These are phyloP conservation scores for Tetradesmus obliquus DNA, from an alignment of 139 green algal species.

Conservation along the genomic window DNA sequence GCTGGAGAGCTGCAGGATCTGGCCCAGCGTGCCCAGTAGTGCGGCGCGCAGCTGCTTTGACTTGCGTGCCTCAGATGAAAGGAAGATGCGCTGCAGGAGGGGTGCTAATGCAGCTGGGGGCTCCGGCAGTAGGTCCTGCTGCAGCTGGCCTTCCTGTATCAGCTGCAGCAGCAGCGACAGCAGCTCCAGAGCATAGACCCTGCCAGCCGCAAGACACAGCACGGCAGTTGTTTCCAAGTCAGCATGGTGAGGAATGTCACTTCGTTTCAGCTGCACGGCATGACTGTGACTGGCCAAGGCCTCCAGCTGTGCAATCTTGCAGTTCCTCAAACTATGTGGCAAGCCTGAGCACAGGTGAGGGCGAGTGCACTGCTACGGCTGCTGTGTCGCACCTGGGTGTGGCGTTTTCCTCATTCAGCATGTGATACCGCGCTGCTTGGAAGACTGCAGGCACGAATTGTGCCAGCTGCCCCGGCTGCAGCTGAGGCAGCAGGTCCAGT, in stretches of 20 bases:
- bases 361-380: not conserved
- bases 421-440: constrained; percentile 4
- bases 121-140: not conserved
- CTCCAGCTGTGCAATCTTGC: not conserved
- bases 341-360: no score
- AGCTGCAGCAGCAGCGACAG: not conserved
- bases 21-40: not conserved
- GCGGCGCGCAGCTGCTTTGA: not conserved
- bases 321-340: no score
- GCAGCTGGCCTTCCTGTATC: not conserved
- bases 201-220: not conserved
- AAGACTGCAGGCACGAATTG: not conserved
- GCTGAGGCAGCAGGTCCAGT: not conserved
- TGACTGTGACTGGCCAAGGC: no score
- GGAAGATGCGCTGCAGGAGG: constrained; percentile 18
- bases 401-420: constrained; percentile 6
- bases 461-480: constrained; percentile 9
- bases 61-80: constrained; percentile 7
- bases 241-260: no score
- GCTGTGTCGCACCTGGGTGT: constrained; percentile 6
- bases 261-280: no score
- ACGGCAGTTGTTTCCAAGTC: not conserved
- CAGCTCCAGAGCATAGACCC: constrained; percentile 2
- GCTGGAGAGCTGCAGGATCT: constrained; percentile 17
- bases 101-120: not conserved